Percentiles rank a stretch among this genome's conserved stretches.
Evolutionary conservation across 768 basidiomycete species (phyloP).

Genomic region (Tremella fuciformis): DNA sequence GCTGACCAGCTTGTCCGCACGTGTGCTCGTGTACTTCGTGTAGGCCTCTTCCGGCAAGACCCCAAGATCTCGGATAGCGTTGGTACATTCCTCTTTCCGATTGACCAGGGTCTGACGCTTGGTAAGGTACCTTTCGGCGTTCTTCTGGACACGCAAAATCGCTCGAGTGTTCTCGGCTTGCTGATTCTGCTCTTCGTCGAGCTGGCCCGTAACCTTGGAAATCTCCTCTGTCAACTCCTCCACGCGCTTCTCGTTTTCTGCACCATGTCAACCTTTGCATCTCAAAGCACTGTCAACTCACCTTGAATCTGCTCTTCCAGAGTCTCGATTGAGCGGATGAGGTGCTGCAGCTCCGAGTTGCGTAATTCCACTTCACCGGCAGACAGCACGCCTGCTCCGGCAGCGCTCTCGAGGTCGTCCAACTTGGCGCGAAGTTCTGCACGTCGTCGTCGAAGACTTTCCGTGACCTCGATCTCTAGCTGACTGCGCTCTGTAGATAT

Average conservation of each 20-base stretch:
- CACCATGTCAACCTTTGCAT: conserved; percentile 6
- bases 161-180: conserved; percentile 82
- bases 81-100: conserved; percentile 89
- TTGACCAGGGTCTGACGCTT: conserved; percentile 80
- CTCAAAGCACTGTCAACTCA: conserved; percentile 35
- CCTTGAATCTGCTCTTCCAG: conserved; percentile 61
- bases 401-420: conserved; percentile 63
- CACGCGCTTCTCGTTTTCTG: conserved; percentile 56
- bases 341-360: conserved; percentile 64
- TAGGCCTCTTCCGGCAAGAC: conserved; percentile 97
- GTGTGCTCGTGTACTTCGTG: conserved; percentile 84
- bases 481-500: conserved; percentile 72
- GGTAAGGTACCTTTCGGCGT: conserved; percentile 86
- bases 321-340: conserved; percentile 66
- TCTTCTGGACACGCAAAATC: conserved; percentile 90
- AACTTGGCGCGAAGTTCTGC: conserved; percentile 75
- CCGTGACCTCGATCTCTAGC: conserved; percentile 88
- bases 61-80: conserved; percentile 92
- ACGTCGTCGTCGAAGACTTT: conserved; percentile 72
- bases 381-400: conserved; percentile 67
- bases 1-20: conserved; percentile 87
- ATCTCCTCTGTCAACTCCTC: conserved; percentile 62
- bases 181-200: conserved; percentile 75
- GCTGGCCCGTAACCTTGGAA: conserved; percentile 48
- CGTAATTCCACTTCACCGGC: conserved; percentile 54